Percentiles rank a stretch among this genome's conserved stretches.
Evolutionary conservation across 495 filamentous ascomycete genomes (phyloP).

Genomic region (Lasiosphaeris hirsuta): DNA sequence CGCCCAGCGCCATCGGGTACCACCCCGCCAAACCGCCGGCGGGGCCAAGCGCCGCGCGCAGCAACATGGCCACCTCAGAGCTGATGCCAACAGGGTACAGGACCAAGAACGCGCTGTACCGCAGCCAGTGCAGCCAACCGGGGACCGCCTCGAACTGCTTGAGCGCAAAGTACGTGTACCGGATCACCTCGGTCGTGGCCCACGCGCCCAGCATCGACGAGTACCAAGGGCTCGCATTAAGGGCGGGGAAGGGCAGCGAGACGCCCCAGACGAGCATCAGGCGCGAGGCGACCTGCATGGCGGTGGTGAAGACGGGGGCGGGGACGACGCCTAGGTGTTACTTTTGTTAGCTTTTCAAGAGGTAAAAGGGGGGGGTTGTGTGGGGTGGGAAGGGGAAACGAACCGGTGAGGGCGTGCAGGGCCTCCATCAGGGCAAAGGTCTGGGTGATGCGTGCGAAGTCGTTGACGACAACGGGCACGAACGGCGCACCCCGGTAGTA

Average conservation of each 20-base stretch:
- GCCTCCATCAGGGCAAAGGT: conserved; percentile 80
- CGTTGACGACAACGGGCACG: conserved; percentile 51
- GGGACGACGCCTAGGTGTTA: conserved; percentile 65
- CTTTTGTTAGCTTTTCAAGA: not conserved
- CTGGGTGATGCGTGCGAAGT: conserved; percentile 75
- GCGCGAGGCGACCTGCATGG: conserved; percentile 82
- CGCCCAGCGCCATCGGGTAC: conserved; percentile 57
- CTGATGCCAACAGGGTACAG: conserved; percentile 89
- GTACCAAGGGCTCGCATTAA: conserved; percentile 52
- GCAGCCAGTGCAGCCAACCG: conserved; percentile 68
- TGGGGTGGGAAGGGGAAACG: conserved; percentile 10
- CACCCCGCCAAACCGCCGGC: conserved; percentile 45
- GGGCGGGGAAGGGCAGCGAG: conserved; percentile 60
- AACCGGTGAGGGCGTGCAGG: conserved; percentile 70
- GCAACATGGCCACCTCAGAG: conserved; percentile 79
- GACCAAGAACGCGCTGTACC: conserved; percentile 90
- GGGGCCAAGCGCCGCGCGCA: conserved; percentile 59
- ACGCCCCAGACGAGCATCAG: conserved; percentile 84
- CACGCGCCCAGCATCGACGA: conserved; percentile 75
- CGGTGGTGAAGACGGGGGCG: conserved; percentile 76
- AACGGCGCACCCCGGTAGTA: conserved; percentile 19
- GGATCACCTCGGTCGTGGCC: conserved; percentile 80
- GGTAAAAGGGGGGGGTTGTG: not conserved
- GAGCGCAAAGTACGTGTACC: conserved; percentile 84
- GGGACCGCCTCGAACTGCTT: conserved; percentile 59